Evolutionary conservation across 176 grass and related monocot genomes (phyloP), one percentile per base, ranked within the genome.

Genomic region (Hsuehochloa calcarea): DNA sequence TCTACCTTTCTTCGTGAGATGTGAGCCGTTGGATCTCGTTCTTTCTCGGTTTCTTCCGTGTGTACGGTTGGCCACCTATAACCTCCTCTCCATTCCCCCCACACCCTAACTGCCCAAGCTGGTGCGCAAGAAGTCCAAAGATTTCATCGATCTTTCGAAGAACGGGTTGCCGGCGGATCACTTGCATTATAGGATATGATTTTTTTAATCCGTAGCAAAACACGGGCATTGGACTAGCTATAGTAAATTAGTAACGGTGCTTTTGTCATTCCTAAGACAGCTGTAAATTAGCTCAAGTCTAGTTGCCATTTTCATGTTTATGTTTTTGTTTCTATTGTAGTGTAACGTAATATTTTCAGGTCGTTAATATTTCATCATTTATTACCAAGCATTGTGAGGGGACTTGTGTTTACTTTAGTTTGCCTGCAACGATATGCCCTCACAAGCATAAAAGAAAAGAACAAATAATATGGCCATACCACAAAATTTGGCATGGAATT

Each of bases 311-410:
- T 75, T 59, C 22, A 16, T 16, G 45, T 47, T 49, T 44, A 65
- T 22, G 10, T 74, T 69, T 74, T 59, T 75, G 16, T n/a, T 29
- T 29, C 10, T 66, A 40, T 16, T 19, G 46, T 39, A 49, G 66
- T 47, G 31, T 80, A 39, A 14, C 52, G 1, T 14, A 79, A 17
- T 38, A 38, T 60, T 61, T 61, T 49, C 51, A 15, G 1, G 40
- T 22, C 40, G 27, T 84, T 29, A 44, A 9, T n/a, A 80, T 75
- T 68, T 74, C 17, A 63, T 71, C 35, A 40, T 79, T 59, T 87
- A 77, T 39, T 65, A 59, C 2, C 23, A 39, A 60, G 10, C 11
- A 78, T 71, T 6, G 19, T 64, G 26, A 25, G 19, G n/a, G 34
- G 15, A 23, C 59, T 50, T 40, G 2, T 52, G 37, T 44, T 81